phyloP scores from a whole-genome alignment of 805 yeast species.

The Yamadazyma philogaea region DNA sequence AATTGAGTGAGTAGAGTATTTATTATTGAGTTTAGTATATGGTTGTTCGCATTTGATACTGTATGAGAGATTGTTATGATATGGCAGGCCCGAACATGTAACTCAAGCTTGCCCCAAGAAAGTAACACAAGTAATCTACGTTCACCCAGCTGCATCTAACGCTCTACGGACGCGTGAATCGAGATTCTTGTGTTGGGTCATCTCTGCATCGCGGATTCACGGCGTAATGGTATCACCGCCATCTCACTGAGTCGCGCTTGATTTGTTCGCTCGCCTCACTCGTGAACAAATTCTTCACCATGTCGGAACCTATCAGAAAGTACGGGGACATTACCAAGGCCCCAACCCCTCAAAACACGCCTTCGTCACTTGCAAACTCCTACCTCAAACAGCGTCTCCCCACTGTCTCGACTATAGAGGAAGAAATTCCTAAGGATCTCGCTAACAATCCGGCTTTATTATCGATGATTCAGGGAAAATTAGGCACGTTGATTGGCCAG shows the following conservation, averaged over 20 bases:
- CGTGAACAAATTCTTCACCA: constrained; percentile 21
- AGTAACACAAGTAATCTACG: too few species aligned
- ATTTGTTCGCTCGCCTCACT: constrained; percentile 1
- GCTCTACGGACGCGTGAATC: too few species aligned
- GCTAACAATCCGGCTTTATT: constrained; percentile 79
- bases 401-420: constrained; percentile 62
- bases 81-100: too few species aligned
- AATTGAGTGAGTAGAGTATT: neutral
- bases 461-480: constrained; percentile 85
- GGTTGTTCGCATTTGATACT: neutral
- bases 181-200: too few species aligned
- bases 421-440: constrained; percentile 51
- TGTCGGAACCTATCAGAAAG: constrained; percentile 88
- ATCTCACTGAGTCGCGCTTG: neutral
- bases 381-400: constrained; percentile 64
- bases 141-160: too few species aligned
- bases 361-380: constrained; percentile 78
- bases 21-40: neutral
- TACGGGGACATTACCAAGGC: constrained; percentile 79
- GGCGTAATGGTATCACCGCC: neutral
- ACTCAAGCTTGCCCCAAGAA: too few species aligned
- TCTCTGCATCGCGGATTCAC: neutral
- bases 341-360: constrained; percentile 98
- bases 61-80: too few species aligned
- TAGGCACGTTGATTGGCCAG: constrained; percentile 79